These are phyloP conservation scores for Penicillium maclennaniae DNA, from an alignment of 495 filamentous ascomycete species.

Conservation along the genomic window DNA sequence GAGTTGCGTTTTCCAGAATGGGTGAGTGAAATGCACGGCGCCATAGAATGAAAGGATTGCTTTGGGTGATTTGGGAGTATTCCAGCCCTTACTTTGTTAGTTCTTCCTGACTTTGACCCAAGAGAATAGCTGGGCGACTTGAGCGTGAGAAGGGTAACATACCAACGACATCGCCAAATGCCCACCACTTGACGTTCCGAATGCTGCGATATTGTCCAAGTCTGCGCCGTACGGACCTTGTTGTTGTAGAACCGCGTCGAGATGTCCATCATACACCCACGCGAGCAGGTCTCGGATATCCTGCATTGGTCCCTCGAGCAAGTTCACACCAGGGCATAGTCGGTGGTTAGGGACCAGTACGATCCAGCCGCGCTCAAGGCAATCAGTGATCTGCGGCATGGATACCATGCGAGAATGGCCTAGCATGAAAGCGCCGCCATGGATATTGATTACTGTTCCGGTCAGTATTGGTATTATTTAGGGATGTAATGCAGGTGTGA, in stretches of 20 bases:
- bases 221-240: constrained; percentile 19
- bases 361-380: constrained; percentile 36
- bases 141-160: background rate
- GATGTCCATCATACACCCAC: constrained; percentile 26
- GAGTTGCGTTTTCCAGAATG: constrained; percentile 59
- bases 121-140: background rate
- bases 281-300: constrained; percentile 28
- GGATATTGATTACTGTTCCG: constrained; percentile 33
- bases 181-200: constrained; percentile 34
- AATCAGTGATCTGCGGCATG: constrained; percentile 29
- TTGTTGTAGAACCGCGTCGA: constrained; percentile 16
- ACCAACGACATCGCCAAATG: constrained; percentile 30
- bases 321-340: constrained; percentile 29
- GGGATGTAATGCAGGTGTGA: background rate
- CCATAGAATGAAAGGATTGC: constrained; percentile 39
- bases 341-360: constrained; percentile 36
- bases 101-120: background rate
- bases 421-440: constrained; percentile 41
- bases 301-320: constrained; percentile 28
- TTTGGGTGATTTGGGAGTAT: constrained; percentile 17
- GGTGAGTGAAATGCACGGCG: constrained; percentile 31
- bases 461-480: background rate
- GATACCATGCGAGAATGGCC: constrained; percentile 33
- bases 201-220: constrained; percentile 28
- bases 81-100: constrained; percentile 21